Conservation (phyloP, 2,329 filamentous ascomycete genomes). For the Colletotrichum sp. region DNA sequence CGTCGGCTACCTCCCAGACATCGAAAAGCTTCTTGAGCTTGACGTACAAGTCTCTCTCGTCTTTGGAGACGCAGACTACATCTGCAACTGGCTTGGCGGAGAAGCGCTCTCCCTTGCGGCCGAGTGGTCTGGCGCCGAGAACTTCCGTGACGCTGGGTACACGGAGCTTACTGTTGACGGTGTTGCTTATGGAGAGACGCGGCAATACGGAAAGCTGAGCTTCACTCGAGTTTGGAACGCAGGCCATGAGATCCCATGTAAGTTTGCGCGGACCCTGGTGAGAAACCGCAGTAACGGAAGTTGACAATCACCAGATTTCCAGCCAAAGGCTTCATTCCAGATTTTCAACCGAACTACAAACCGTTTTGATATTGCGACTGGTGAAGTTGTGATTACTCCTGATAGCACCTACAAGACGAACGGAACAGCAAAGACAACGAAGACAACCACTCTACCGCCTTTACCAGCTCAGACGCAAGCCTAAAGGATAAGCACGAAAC, state of each 20-base stretch:
- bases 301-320: conserved; percentile 39
- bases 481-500: not conserved
- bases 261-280: accelerated
- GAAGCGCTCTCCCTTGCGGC: conserved; percentile 58
- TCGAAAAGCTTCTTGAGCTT: conserved; percentile 48
- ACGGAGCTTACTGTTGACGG: conserved; percentile 65
- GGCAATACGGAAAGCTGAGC: conserved; percentile 69
- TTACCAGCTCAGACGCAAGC: not conserved
- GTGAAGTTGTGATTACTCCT: conserved; percentile 31
- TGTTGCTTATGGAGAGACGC: conserved; percentile 66
- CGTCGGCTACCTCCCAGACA: not conserved
- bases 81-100: conserved; percentile 57
- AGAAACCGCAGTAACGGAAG: accelerated
- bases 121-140: conserved; percentile 61
- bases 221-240: conserved; percentile 62
- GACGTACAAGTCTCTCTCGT: conserved; percentile 60
- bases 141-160: conserved; percentile 68
- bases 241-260: conserved; percentile 43
- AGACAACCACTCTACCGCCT: not conserved
- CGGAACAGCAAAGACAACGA: not conserved
- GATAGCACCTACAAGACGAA: not conserved
- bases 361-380: conserved; percentile 50
- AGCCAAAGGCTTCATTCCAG: conserved; percentile 49
- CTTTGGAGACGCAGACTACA: conserved; percentile 62
- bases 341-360: conserved; percentile 56